These are phyloP conservation scores for Kluyveromyces sp. DNA, from an alignment of 1,139 yeast species.

Conservation along the genomic window DNA sequence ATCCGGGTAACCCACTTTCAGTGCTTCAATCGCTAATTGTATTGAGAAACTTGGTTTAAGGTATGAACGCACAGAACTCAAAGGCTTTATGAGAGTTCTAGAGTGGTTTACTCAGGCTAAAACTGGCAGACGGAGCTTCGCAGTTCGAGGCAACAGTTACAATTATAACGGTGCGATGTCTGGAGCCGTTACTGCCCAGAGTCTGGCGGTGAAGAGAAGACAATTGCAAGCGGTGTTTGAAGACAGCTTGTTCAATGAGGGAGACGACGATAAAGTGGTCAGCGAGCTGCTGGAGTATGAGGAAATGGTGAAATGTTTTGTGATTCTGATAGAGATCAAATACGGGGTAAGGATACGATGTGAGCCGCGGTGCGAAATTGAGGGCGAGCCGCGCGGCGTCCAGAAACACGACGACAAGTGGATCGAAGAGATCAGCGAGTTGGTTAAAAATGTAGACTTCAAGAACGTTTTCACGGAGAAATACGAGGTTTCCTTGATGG, in stretches of 20 bases:
- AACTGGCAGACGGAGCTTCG: background rate
- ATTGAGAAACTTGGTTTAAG: no score
- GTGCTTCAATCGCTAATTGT: no score
- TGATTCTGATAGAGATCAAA: conserved; percentile 1
- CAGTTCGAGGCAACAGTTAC: background rate
- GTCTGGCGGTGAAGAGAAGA: background rate
- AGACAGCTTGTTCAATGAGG: conserved; percentile 1
- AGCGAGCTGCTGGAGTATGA: conserved; percentile 1
- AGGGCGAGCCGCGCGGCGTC: background rate
- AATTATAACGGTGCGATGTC: background rate
- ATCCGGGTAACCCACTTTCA: background rate
- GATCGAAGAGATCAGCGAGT: conserved; percentile 2
- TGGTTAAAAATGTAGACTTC: conserved; percentile 3
- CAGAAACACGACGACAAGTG: background rate
- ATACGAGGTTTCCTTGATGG: conserved; percentile 4
- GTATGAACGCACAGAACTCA: no score
- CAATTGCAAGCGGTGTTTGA: background rate
- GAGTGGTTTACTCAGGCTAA: no score
- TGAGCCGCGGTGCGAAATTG: conserved; percentile 1
- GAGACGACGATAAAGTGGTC: conserved; percentile 2
- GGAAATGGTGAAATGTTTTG: conserved; percentile 3
- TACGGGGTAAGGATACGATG: conserved; percentile 2
- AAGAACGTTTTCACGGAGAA: conserved; percentile 1
- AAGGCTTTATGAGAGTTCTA: no score
- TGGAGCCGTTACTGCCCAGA: background rate